These are phyloP conservation scores for Fusarium sp. DNA, from an alignment of 2,329 filamentous ascomycete species.

Conservation along the genomic window DNA sequence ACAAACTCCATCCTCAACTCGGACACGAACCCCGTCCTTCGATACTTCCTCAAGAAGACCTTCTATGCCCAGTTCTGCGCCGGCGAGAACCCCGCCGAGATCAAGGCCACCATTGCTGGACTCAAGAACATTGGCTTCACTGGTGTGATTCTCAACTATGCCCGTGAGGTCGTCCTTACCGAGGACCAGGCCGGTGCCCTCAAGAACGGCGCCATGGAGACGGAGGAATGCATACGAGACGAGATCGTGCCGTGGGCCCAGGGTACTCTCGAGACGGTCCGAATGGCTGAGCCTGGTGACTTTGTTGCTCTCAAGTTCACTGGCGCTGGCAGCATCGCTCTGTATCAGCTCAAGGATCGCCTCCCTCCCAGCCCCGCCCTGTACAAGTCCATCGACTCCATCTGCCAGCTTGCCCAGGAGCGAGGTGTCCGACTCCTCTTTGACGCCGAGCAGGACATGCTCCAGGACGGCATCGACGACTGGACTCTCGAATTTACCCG, in stretches of 20 bases:
- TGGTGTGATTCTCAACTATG: slow-evolving; percentile 88
- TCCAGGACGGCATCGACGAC: slow-evolving; percentile 83
- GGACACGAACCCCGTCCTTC: slow-evolving; percentile 79
- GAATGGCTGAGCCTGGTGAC: slow-evolving; percentile 71
- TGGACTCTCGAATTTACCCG: slow-evolving; percentile 84
- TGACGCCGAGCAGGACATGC: slow-evolving; percentile 84
- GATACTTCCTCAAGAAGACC: slow-evolving; percentile 79
- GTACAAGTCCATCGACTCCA: slow-evolving; percentile 75
- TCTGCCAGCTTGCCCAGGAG: slow-evolving; percentile 78
- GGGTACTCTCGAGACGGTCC: slow-evolving; percentile 80
- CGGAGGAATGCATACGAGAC: slow-evolving; percentile 60
- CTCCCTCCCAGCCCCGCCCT: slow-evolving; percentile 74
- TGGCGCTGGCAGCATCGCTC: slow-evolving; percentile 80
- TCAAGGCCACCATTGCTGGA: slow-evolving; percentile 71
- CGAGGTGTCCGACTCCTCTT: slow-evolving; percentile 82
- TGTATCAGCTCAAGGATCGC: slow-evolving; percentile 73
- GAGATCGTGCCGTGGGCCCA: slow-evolving; percentile 79
- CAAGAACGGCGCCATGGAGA: slow-evolving; percentile 60
- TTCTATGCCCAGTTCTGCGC: slow-evolving; percentile 95
- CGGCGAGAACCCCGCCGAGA: slow-evolving; percentile 78
- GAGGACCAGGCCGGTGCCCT: slow-evolving; percentile 63
- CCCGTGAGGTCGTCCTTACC: slow-evolving; percentile 80
- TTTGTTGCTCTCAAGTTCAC: slow-evolving; percentile 82
- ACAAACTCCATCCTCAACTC: slow-evolving; percentile 75
- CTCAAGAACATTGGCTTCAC: slow-evolving; percentile 82